Evolutionary conservation across 2,329 filamentous ascomycete genomes (phyloP).

Genomic region (Colletotrichum gloeosporioides): DNA sequence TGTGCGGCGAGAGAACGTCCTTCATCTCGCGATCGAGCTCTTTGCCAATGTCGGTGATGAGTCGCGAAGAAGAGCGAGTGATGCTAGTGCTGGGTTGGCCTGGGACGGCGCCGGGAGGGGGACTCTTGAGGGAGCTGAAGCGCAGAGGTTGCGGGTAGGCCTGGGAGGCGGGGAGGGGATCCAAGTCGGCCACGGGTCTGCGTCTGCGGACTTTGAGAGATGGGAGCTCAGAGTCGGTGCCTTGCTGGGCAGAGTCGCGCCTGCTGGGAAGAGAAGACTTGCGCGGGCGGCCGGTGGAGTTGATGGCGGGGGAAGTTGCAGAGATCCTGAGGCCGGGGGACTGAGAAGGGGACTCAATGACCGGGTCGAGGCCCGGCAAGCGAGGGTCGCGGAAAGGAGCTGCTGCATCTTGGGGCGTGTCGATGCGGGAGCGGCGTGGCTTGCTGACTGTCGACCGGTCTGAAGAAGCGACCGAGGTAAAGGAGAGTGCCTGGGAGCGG

Average conservation of each 20-base stretch:
- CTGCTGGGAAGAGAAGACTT: background rate
- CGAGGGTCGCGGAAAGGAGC: background rate
- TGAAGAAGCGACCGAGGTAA: background rate
- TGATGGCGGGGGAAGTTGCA: background rate
- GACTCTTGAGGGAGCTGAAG: slow-evolving; percentile 10
- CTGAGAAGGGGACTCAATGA: background rate
- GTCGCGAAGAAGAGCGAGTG: background rate
- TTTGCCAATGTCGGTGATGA: slow-evolving; percentile 15
- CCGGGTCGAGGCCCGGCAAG: background rate
- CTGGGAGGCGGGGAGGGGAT: background rate
- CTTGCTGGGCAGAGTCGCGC: background rate
- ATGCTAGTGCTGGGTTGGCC: background rate
- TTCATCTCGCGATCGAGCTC: slow-evolving; percentile 14
- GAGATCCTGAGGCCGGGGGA: background rate
- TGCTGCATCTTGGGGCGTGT: background rate
- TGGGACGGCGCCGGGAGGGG: background rate
- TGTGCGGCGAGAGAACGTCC: background rate
- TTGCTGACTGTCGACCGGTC: background rate
- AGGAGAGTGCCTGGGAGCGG: background rate
- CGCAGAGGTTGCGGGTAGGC: slow-evolving; percentile 8
- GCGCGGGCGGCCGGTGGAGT: background rate
- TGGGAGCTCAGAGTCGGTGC: background rate
- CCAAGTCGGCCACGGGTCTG: background rate
- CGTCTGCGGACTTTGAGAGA: slow-evolving; percentile 7
- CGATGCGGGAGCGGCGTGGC: background rate